Evolutionary conservation across 768 basidiomycete species (phyloP).

Genomic region (Suillus alpinus): DNA sequence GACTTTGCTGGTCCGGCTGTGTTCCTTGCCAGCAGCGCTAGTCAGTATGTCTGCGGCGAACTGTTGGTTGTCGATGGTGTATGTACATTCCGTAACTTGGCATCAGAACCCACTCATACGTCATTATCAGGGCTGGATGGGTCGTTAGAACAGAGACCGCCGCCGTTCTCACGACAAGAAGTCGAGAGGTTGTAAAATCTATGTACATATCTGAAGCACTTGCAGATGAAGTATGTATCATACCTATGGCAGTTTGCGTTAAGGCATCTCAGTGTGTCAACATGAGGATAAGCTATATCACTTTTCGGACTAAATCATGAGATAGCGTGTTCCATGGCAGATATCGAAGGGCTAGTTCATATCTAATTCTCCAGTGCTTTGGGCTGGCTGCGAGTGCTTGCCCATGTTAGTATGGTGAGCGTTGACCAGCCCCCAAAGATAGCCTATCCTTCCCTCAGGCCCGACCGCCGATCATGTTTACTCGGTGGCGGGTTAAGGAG

Average conservation of each 20-base stretch:
- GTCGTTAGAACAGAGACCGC: conserved; percentile 31
- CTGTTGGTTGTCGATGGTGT: conserved; percentile 67
- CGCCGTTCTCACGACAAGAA: not conserved
- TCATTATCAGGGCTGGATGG: conserved; percentile 58
- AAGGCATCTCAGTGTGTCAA: not conserved
- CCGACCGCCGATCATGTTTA: not conserved
- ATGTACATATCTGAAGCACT: not conserved
- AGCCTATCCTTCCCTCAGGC: conserved; percentile 1
- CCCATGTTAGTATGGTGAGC: not conserved
- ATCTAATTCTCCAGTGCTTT: not conserved
- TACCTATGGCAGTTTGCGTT: not conserved
- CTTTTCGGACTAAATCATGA: not conserved
- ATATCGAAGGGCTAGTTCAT: not conserved
- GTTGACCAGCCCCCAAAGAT: not conserved
- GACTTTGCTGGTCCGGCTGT: conserved; percentile 70
- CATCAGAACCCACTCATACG: conserved; percentile 3
- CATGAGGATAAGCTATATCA: not conserved
- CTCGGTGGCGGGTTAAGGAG: not conserved
- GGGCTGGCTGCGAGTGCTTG: not conserved
- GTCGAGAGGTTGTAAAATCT: not conserved
- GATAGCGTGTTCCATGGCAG: not conserved
- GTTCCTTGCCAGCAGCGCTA: conserved; percentile 62
- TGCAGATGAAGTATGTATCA: not conserved
- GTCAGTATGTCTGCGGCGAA: conserved; percentile 70
- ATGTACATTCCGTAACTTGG: conserved; percentile 27